Conservation (phyloP, 1,139 yeast genomes). For the Diutina scorzettiae region DNA sequence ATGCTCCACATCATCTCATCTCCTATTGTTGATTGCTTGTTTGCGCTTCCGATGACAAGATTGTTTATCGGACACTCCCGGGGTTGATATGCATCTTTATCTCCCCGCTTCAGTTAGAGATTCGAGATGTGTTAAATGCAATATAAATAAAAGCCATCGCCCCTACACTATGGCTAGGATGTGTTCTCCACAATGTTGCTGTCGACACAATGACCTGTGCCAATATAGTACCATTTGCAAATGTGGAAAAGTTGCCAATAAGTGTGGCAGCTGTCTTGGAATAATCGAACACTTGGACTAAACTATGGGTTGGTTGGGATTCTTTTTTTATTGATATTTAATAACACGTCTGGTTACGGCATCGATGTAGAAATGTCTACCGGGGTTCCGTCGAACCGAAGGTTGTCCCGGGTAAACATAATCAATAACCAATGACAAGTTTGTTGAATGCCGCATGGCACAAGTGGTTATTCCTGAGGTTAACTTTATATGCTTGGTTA, state of each 20-base stretch:
- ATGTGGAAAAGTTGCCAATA: conserved; percentile 6
- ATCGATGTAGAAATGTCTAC: too few species aligned
- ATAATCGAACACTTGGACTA: conserved; percentile 5
- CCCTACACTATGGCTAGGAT: background rate
- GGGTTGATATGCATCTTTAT: background rate
- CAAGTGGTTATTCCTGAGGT: too few species aligned
- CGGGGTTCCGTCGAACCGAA: too few species aligned
- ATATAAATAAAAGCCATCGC: background rate
- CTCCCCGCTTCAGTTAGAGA: background rate
- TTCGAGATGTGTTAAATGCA: background rate
- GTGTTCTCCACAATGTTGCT: conserved; percentile 5
- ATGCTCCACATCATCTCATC: too few species aligned
- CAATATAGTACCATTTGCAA: conserved; percentile 5
- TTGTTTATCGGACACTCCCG: background rate
- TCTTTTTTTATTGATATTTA: background rate
- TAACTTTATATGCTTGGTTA: too few species aligned
- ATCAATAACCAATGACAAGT: too few species aligned
- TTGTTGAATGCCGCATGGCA: too few species aligned
- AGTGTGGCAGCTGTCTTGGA: conserved; percentile 6
- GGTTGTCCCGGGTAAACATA: too few species aligned
- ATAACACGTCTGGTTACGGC: conserved; percentile 2
- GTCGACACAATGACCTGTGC: background rate
- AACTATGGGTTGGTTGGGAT: background rate
- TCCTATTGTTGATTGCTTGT: too few species aligned
- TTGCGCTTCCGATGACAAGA: too few species aligned